A percentile compares a stretch with the other conserved stretches of the same genome.
Conservation (phyloP, 1,139 yeast genomes). For the Saccharomycopsis hybrid region DNA sequence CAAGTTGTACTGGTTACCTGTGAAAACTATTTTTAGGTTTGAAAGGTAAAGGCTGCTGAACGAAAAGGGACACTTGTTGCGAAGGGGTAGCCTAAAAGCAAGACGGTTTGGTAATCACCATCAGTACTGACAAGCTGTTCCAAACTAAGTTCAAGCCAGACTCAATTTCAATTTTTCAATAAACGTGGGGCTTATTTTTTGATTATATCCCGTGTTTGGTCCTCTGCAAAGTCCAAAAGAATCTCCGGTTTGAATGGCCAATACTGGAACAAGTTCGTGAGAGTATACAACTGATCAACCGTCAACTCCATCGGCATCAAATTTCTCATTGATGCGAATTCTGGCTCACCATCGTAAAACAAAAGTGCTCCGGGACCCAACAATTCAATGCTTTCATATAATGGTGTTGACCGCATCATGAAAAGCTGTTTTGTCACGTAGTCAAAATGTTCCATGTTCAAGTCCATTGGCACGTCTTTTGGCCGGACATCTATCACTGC, state of each 20-base stretch:
- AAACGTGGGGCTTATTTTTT: no score
- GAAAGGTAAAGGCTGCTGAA: no score
- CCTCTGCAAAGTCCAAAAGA: slow-evolving; percentile 36
- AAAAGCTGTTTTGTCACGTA: slow-evolving; percentile 60
- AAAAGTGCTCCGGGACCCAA: slow-evolving; percentile 82
- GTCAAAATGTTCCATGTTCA: slow-evolving; percentile 58
- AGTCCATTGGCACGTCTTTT: slow-evolving; percentile 26
- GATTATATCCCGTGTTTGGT: slow-evolving; percentile 15
- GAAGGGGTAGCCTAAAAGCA: no score
- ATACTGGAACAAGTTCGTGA: slow-evolving; percentile 47
- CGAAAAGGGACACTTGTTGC: no score
- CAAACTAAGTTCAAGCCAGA: no score
- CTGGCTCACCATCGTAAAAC: slow-evolving; percentile 40
- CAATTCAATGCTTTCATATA: slow-evolving; percentile 43
- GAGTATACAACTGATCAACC: slow-evolving; percentile 43
- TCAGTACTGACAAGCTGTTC: no score
- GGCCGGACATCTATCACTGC: slow-evolving; percentile 60
- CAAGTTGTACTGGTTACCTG: no score
- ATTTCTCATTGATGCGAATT: slow-evolving; percentile 34
- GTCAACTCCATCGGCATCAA: slow-evolving; percentile 46
- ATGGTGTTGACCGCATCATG: slow-evolving; percentile 43
- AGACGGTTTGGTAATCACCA: no score
- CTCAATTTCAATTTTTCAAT: no score
- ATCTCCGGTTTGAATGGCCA: slow-evolving; percentile 89
- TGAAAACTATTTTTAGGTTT: no score